These are phyloP conservation scores for Cadophora malorum DNA, from an alignment of 2,329 filamentous ascomycete species.

Conservation along the genomic window DNA sequence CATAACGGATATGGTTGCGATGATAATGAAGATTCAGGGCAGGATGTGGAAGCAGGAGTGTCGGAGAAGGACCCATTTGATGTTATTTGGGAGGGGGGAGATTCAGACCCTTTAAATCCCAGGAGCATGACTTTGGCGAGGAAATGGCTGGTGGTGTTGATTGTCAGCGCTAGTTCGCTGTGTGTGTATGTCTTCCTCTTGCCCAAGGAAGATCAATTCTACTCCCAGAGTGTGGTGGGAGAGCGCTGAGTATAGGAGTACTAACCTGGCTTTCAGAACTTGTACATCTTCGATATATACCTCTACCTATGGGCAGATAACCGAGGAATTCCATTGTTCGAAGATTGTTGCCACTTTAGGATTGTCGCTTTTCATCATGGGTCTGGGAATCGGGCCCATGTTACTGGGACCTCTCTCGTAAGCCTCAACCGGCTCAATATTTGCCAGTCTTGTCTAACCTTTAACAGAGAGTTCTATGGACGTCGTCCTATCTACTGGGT, in stretches of 20 bases:
- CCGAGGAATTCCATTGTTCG: slow-evolving; percentile 74
- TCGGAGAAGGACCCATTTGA: slow-evolving; percentile 60
- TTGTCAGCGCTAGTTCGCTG: slow-evolving; percentile 76
- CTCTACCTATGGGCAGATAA: slow-evolving; percentile 78
- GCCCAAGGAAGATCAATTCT: background rate
- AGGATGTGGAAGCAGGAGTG: slow-evolving; percentile 32
- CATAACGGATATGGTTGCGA: slow-evolving; percentile 47
- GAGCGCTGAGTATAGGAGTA: background rate
- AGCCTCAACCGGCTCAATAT: slow-evolving; percentile 40
- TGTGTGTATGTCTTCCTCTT: slow-evolving; percentile 74
- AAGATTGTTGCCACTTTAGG: slow-evolving; percentile 79
- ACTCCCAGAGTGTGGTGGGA: slow-evolving; percentile 7
- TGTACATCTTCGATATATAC: slow-evolving; percentile 90
- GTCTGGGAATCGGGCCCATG: slow-evolving; percentile 66
- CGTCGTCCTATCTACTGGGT: slow-evolving; percentile 80
- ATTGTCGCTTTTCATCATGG: slow-evolving; percentile 82
- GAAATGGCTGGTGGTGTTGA: slow-evolving; percentile 81
- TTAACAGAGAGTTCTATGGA: slow-evolving; percentile 71
- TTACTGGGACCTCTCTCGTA: slow-evolving; percentile 60
- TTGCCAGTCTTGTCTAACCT: slow-evolving; percentile 18
- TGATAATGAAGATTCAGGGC: slow-evolving; percentile 35
- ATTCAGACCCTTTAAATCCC: slow-evolving; percentile 76
- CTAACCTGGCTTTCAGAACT: slow-evolving; percentile 58
- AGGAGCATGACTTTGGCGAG: slow-evolving; percentile 68
- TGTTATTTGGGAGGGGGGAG: slow-evolving; percentile 75